Base-by-base conservation (phyloP, 2,329 filamentous ascomycete species). In the Stylonectria norvegica region DNA sequence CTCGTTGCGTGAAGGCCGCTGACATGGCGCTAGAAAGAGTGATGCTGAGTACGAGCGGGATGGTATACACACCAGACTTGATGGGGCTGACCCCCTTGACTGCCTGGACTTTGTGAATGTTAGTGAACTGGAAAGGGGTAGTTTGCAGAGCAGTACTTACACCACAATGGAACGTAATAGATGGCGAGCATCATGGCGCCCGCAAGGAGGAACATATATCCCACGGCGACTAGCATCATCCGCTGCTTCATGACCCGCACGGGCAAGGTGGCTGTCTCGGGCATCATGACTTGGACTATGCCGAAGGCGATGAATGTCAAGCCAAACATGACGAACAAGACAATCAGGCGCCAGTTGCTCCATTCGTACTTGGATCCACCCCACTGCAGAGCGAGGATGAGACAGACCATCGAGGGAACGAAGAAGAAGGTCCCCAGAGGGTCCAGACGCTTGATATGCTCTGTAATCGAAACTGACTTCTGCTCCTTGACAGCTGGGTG, bases 371-470 rank as follows among this genome's bases (percentile, higher is more conserved):
- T 68, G 3, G 69, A 68, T 4, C 78, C 78, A 36, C 78, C 78
- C 79, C 79, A 84, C 52, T 84, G 76, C 22, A 85, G 65, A 1
- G 80, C 80, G 5, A 85, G 64, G 3, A 85, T 61, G 25, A 84
- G 73, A 46, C 71, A 79, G 11, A 82, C 67, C 27, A 81, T 70
- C 20, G 71, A 71, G 0, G 80, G 79, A 12, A 84, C 60, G 47
- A 85, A 77, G 58, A 81, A 71, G 11, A 75, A 54, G 6, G 76
- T 81, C 18, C 81, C 80, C 2, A 81, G 55, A 0, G 76, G 77
- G 42, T 83, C 79, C 34, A 82, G 66, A 1, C 75, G 71, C 47
- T 67, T 64, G 37, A 79, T 55, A 35, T 78, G 73, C 40, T 69
- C 58, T 37, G 56, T 56, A 20, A 68, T 20, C 1, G 63, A 48